A percentile compares a stretch with the other conserved stretches of the same genome.
Evolutionary conservation across 108 stramenopile genomes (phyloP).

Genomic region (Discostella pseudostelligera): DNA sequence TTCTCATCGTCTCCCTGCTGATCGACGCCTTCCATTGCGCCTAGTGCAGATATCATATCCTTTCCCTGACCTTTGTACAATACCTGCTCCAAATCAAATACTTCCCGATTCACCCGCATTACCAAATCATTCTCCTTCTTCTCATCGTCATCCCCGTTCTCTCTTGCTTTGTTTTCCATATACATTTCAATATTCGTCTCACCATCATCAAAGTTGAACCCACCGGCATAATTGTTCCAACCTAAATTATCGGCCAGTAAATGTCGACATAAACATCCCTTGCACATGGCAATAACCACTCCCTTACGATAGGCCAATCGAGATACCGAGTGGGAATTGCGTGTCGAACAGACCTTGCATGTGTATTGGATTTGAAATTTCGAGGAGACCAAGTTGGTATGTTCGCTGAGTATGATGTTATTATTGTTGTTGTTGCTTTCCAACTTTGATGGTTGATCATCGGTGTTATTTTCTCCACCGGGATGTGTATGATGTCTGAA

Average conservation of each 20-base stretch:
- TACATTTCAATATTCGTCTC: conserved; percentile 64
- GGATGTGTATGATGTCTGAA: no score
- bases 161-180: conserved; percentile 25
- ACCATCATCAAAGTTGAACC: conserved; percentile 53
- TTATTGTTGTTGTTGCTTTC: background rate
- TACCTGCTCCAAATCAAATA: conserved; percentile 41
- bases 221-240: conserved; percentile 47
- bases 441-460: no score
- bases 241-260: conserved; percentile 81
- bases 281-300: conserved; percentile 73
- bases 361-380: conserved; percentile 84
- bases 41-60: background rate
- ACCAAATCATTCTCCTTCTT: conserved; percentile 26
- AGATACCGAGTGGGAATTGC: conserved; percentile 52
- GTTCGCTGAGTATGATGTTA: conserved; percentile 1
- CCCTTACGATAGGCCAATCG: conserved; percentile 66
- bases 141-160: conserved; percentile 9
- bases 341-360: conserved; percentile 69
- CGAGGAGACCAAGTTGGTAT: conserved; percentile 16
- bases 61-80: conserved; percentile 29
- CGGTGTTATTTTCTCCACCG: no score
- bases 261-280: conserved; percentile 66
- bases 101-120: conserved; percentile 33
- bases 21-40: background rate
- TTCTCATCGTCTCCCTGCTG: background rate